Conservation (phyloP, 257 asterid genomes). For the Solanum dulcamara region DNA sequence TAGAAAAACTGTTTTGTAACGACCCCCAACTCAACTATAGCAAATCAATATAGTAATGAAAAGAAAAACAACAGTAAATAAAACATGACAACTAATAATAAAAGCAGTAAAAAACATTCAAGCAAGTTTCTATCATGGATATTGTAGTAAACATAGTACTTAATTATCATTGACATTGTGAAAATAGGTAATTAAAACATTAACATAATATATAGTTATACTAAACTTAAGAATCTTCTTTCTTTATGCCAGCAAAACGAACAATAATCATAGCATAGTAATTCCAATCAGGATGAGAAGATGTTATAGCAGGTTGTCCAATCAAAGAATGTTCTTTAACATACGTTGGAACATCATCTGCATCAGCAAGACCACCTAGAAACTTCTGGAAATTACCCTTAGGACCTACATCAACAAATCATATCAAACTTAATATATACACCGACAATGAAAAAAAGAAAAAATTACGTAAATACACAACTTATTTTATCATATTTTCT, state of each 20-base stretch:
- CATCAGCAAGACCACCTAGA: conserved; percentile 29
- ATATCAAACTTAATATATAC: no score
- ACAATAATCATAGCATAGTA: conserved; percentile 20
- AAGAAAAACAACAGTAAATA: no score
- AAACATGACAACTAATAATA: no score
- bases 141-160: not conserved
- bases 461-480: no score
- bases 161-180: not conserved
- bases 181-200: not conserved
- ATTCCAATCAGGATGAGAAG: conserved; percentile 30
- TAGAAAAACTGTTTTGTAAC: no score
- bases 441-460: not conserved
- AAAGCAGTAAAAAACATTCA: no score
- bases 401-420: conserved; percentile 9
- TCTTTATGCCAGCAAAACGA: not conserved
- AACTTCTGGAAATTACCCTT: conserved; percentile 20
- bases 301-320: conserved; percentile 43
- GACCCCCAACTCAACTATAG: no score
- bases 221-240: not conserved
- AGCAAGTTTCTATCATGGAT: no score
- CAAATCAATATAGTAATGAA: no score
- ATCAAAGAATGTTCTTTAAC: conserved; percentile 25
- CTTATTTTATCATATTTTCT: no score
- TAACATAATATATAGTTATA: no score
- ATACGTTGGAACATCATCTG: conserved; percentile 34